A percentile compares a stretch with the other conserved stretches of the same genome.
These are phyloP conservation scores for Metschnikowia matae DNA, from an alignment of 805 yeast species.

Conservation along the genomic window DNA sequence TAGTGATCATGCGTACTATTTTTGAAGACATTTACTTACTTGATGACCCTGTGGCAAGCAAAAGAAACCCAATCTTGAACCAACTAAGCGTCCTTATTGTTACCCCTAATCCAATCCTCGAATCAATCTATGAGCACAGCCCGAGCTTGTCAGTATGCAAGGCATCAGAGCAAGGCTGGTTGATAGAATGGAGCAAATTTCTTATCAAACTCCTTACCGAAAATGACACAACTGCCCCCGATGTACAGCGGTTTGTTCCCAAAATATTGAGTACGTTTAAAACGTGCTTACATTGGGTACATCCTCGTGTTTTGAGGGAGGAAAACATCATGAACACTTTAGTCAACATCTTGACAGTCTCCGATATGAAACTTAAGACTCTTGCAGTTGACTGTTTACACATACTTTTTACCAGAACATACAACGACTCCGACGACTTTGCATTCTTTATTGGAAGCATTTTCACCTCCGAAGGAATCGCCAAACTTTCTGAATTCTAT, in stretches of 20 bases:
- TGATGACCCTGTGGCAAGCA: conserved; percentile 87
- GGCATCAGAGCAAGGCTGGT: conserved; percentile 80
- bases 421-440: conserved; percentile 63
- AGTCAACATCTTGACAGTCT: conserved; percentile 52
- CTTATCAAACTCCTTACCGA: conserved; percentile 31
- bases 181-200: conserved; percentile 58
- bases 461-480: conserved; percentile 70
- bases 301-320: conserved; percentile 66
- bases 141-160: conserved; percentile 62
- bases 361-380: conserved; percentile 66
- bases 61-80: conserved; percentile 68
- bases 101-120: conserved; percentile 63
- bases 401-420: conserved; percentile 76
- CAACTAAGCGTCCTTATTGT: conserved; percentile 83
- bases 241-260: conserved; percentile 48
- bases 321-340: conserved; percentile 65
- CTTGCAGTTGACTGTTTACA: conserved; percentile 90
- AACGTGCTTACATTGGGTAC: conserved; percentile 87
- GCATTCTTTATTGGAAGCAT: conserved; percentile 74
- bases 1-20: conserved; percentile 75
- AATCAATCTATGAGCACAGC: conserved; percentile 59
- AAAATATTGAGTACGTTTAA: conserved; percentile 78
- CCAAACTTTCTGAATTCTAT: conserved; percentile 62
- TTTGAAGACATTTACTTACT: conserved; percentile 91
- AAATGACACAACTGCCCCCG: conserved; percentile 24